Conservation (phyloP, 306 rosid species). For the Gastrolobium villosum region DNA sequence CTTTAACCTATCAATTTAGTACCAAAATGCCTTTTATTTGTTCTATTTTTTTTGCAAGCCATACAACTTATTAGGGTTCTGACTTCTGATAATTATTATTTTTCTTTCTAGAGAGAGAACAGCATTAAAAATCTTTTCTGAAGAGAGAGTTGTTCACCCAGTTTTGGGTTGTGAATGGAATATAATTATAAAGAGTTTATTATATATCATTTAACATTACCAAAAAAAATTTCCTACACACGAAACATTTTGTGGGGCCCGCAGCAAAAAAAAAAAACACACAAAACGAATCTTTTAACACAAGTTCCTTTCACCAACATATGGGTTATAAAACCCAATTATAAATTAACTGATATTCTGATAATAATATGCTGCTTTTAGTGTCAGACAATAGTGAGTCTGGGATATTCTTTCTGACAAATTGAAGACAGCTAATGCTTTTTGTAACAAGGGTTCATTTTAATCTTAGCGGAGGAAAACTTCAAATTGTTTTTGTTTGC, state of each 20-base stretch:
- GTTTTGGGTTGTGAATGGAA: constrained; percentile 34
- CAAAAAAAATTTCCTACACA: too few species aligned
- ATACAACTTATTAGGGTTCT: not conserved
- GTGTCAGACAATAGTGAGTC: not conserved
- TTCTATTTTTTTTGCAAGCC: constrained; percentile 1
- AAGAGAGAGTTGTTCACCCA: not conserved
- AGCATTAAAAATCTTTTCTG: not conserved
- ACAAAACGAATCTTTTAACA: too few species aligned
- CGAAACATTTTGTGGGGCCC: too few species aligned
- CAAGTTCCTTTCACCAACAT: not conserved
- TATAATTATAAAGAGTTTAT: constrained; percentile 14
- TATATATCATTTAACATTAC: too few species aligned
- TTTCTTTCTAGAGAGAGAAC: not conserved
- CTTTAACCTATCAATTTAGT: constrained; percentile 19
- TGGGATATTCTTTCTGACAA: not conserved
- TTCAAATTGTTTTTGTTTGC: not conserved
- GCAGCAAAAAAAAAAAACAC: too few species aligned
- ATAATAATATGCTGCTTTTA: not conserved
- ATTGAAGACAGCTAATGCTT: constrained; percentile 4
- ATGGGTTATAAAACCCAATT: too few species aligned
- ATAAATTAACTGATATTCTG: not conserved
- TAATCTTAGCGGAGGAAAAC: constrained; percentile 29
- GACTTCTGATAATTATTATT: not conserved
- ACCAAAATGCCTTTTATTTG: not conserved
- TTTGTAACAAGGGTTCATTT: constrained; percentile 17